A percentile compares a stretch with the other conserved stretches of the same genome.
Conservation (phyloP, 2,329 filamentous ascomycete genomes). For the Pseudogymnoascus sp. region DNA sequence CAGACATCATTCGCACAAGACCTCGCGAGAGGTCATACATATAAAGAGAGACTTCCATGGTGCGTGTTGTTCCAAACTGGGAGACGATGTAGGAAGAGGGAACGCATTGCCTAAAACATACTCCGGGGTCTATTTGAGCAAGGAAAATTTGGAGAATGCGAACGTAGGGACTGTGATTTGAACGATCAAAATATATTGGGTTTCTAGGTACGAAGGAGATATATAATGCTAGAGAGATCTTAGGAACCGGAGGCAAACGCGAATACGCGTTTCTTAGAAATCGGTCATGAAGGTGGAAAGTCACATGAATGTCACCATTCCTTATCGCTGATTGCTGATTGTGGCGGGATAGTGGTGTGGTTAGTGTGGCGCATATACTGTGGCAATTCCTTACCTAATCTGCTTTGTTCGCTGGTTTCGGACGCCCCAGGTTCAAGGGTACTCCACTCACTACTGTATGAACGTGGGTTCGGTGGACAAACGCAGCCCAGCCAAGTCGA, state of each 20-base stretch:
- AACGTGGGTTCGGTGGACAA: not conserved
- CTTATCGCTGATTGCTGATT: not conserved
- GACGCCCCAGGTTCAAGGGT: not conserved
- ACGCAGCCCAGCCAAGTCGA: slow-evolving; percentile 1
- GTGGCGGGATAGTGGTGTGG: not conserved
- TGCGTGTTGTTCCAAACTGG: not conserved
- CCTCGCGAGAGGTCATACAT: slow-evolving; percentile 68
- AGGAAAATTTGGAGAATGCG: not conserved
- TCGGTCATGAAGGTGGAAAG: not conserved
- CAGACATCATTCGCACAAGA: slow-evolving; percentile 43
- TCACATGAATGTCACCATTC: not conserved
- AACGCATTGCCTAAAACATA: not conserved
- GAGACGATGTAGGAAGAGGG: not conserved
- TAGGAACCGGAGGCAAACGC: not conserved
- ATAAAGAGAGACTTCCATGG: slow-evolving; percentile 70
- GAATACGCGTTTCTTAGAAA: slow-evolving; percentile 5
- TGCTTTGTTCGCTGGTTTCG: not conserved
- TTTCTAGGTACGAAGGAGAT: slow-evolving; percentile 1
- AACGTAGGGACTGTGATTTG: not conserved
- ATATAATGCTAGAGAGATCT: not conserved
- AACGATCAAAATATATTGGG: not conserved
- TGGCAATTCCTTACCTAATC: slow-evolving; percentile 4
- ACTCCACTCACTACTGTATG: not conserved
- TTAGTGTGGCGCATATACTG: not conserved
- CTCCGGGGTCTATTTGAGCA: not conserved